Conservation (phyloP, 768 basidiomycete genomes). For the Mrakia blollopis region DNA sequence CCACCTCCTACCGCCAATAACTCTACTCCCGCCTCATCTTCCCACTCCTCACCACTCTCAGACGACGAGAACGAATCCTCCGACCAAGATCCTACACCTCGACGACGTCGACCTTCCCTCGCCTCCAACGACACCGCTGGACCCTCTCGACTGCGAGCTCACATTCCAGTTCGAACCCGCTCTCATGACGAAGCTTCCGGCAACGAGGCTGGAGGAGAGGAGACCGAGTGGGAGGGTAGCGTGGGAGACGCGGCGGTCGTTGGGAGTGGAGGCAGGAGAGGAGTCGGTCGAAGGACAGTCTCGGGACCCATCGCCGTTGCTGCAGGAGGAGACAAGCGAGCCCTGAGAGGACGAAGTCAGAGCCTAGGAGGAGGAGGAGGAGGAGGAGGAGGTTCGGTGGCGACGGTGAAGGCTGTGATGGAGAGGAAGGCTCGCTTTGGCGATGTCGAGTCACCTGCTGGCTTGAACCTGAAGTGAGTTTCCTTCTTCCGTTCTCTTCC, state of each 20-base stretch:
- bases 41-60: neutral
- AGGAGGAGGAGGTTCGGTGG: neutral
- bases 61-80: neutral
- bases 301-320: neutral
- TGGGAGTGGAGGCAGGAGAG: neutral
- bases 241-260: neutral
- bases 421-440: slow-evolving; percentile 3
- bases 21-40: slow-evolving; percentile 9
- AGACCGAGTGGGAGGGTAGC: slow-evolving; percentile 12
- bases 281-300: neutral
- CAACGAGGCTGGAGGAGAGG: slow-evolving; percentile 15
- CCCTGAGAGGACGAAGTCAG: slow-evolving; percentile 1
- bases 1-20: neutral
- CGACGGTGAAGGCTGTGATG: neutral
- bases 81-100: slow-evolving; percentile 19
- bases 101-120: slow-evolving; percentile 19
- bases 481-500: neutral
- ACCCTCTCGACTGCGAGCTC: neutral
- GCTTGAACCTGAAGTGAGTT: neutral
- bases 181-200: slow-evolving; percentile 2
- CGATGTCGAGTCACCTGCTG: neutral
- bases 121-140: neutral
- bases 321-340: neutral
- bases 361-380: slow-evolving; percentile 8
- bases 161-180: neutral